phyloP scores from a whole-genome alignment of 768 basidiomycete genomes.

The Lactarius akahatsu region DNA sequence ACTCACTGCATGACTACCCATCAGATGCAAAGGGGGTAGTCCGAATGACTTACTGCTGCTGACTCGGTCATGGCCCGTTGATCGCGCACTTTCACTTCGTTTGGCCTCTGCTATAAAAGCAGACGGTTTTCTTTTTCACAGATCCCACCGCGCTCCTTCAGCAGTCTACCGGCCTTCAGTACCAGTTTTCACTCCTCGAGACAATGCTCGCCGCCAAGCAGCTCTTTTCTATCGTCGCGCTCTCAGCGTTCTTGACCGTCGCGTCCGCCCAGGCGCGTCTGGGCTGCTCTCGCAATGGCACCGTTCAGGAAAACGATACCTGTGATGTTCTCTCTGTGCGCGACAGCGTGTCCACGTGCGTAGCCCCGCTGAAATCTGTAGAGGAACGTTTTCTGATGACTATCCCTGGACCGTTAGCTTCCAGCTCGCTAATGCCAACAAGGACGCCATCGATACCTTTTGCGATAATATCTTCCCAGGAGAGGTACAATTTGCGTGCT shows the following conservation, averaged over 20 bases:
- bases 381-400: background rate
- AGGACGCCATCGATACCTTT: constrained; percentile 45
- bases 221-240: constrained; percentile 9
- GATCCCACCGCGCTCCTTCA: background rate
- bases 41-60: background rate
- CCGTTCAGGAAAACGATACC: constrained; percentile 51
- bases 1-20: background rate
- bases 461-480: constrained; percentile 59
- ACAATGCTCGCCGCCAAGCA: constrained; percentile 9
- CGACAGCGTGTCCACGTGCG: constrained; percentile 49
- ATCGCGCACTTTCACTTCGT: background rate
- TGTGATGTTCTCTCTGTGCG: constrained; percentile 55
- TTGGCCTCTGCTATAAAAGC: background rate
- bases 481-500: constrained; percentile 38
- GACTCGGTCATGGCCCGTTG: background rate
- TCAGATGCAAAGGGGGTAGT: background rate
- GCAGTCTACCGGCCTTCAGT: background rate
- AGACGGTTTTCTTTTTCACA: background rate
- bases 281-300: constrained; percentile 52
- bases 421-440: constrained; percentile 58
- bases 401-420: constrained; percentile 38
- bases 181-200: background rate
- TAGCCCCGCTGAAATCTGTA: background rate
- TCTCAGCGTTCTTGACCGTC: constrained; percentile 7
- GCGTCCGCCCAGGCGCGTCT: constrained; percentile 11